A percentile compares a stretch with the other conserved stretches of the same genome.
These are phyloP conservation scores for Vigna angularis DNA, from an alignment of 306 rosid species.

Conservation along the genomic window DNA sequence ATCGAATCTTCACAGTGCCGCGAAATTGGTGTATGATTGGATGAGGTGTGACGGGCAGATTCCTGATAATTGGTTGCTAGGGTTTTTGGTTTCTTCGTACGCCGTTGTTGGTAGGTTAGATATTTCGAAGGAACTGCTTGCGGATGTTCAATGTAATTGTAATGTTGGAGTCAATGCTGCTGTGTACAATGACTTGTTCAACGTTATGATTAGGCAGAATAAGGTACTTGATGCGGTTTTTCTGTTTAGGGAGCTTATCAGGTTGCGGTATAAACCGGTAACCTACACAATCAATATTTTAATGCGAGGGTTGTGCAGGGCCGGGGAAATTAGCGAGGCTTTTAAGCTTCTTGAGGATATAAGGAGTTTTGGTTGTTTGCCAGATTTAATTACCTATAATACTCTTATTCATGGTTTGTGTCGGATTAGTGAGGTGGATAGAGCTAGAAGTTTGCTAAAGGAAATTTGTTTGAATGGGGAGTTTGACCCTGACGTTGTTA, in stretches of 20 bases:
- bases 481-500: constrained; percentile 14
- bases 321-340: constrained; percentile 1
- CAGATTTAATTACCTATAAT: constrained; percentile 7
- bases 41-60: constrained; percentile 1
- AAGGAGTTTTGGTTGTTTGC: constrained; percentile 17
- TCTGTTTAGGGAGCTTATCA: constrained; percentile 11
- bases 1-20: neutral
- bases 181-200: constrained; percentile 9
- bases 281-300: constrained; percentile 14
- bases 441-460: neutral
- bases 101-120: neutral
- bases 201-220: neutral
- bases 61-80: constrained; percentile 6
- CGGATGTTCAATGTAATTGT: neutral
- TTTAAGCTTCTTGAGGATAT: constrained; percentile 8
- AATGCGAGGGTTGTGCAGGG: constrained; percentile 19
- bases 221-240: constrained; percentile 10
- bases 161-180: constrained; percentile 1
- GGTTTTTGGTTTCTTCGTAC: constrained; percentile 6
- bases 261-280: neutral
- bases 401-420: constrained; percentile 18
- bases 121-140: neutral
- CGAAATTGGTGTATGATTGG: neutral
- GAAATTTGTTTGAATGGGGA: neutral
- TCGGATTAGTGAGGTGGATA: constrained; percentile 1